phyloP scores from a whole-genome alignment of 345 rosid species.

The Microthlaspi erraticum region DNA sequence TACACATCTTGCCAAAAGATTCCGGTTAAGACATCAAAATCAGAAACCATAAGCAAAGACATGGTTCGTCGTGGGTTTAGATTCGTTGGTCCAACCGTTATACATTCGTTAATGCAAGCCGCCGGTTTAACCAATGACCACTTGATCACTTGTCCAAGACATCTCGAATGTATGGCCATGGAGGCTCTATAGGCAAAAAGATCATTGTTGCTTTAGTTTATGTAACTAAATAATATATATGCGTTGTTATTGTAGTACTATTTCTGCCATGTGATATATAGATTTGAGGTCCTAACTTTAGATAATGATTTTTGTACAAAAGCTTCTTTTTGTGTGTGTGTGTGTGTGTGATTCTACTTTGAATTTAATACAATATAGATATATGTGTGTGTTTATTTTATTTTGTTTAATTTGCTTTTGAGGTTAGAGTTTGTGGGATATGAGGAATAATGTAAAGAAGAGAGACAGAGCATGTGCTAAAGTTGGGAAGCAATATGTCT shows the following conservation, averaged over 20 bases:
- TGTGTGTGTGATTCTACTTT: constrained; percentile 33
- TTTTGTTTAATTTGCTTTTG: constrained; percentile 14
- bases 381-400: constrained; percentile 2
- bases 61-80: constrained; percentile 70
- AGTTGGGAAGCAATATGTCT: constrained; percentile 33
- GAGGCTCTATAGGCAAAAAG: constrained; percentile 36
- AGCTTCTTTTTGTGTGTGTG: constrained; percentile 14
- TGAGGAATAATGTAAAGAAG: constrained; percentile 33
- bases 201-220: constrained; percentile 19
- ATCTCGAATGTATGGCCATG: constrained; percentile 51
- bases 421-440: constrained; percentile 37
- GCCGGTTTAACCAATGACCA: constrained; percentile 70
- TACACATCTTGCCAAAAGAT: constrained; percentile 60
- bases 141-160: constrained; percentile 66
- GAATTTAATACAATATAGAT: constrained; percentile 21
- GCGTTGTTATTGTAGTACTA: constrained; percentile 21
- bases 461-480: constrained; percentile 44
- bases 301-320: constrained; percentile 37
- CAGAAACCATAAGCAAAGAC: constrained; percentile 72
- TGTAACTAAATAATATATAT: constrained; percentile 26
- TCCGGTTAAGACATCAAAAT: constrained; percentile 73
- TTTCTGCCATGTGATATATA: constrained; percentile 42
- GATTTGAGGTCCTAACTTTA: constrained; percentile 45
- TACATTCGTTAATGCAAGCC: constrained; percentile 75
- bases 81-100: constrained; percentile 66